Conservation (phyloP, 495 filamentous ascomycete species). For the Tricharina praecox region DNA sequence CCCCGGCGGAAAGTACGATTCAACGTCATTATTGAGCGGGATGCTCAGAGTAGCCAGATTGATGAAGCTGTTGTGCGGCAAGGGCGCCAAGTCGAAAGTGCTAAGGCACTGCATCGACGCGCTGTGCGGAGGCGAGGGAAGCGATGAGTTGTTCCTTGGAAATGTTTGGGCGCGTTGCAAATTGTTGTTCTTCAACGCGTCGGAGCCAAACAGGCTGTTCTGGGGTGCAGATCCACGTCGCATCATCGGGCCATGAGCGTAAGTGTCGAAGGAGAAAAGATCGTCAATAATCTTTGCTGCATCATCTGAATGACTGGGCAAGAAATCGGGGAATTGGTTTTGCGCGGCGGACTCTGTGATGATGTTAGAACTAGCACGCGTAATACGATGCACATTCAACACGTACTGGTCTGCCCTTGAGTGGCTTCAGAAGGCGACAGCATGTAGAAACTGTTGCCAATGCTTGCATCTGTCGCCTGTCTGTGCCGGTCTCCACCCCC, state of each 20-base stretch:
- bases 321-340: slow-evolving; percentile 18
- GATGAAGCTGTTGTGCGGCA: slow-evolving; percentile 23
- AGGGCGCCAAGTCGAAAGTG: slow-evolving; percentile 24
- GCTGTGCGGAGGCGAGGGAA: slow-evolving; percentile 4
- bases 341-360: slow-evolving; percentile 22
- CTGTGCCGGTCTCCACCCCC: background rate
- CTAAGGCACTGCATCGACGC: slow-evolving; percentile 18
- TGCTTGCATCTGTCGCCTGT: background rate
- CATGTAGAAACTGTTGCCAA: background rate
- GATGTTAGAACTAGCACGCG: slow-evolving; percentile 13
- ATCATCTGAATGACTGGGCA: slow-evolving; percentile 15
- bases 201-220: background rate
- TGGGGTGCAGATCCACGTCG: background rate
- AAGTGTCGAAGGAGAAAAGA: slow-evolving; percentile 12
- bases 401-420: background rate
- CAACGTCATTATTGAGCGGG: slow-evolving; percentile 17
- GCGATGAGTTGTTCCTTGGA: background rate
- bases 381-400: slow-evolving; percentile 14
- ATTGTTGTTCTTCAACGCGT: background rate
- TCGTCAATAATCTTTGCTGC: slow-evolving; percentile 22
- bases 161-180: background rate
- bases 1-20: slow-evolving; percentile 30
- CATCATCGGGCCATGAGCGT: background rate
- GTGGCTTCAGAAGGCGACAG: no score
- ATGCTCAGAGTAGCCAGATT: slow-evolving; percentile 25